phyloP scores from a whole-genome alignment of 2,329 filamentous ascomycete genomes.

The Zopfia rhizophila region DNA sequence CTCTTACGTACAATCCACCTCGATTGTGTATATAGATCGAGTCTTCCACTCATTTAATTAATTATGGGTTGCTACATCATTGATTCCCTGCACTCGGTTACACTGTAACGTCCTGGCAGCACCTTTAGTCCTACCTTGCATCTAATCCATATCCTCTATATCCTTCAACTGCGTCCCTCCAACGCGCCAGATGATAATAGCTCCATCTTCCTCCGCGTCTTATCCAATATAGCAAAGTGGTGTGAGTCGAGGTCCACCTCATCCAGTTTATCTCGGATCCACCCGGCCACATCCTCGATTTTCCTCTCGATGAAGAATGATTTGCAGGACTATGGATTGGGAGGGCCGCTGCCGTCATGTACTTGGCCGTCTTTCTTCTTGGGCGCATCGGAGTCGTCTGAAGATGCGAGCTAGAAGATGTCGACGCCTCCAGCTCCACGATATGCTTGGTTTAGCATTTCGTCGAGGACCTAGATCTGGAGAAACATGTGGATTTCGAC shows the following conservation, averaged over 20 bases:
- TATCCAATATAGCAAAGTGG: slow-evolving; percentile 18
- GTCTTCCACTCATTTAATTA: no score
- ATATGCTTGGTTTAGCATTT: no score
- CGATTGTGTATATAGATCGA: no score
- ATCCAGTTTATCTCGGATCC: slow-evolving; percentile 14
- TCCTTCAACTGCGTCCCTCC: slow-evolving; percentile 12
- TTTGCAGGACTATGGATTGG: slow-evolving; percentile 10
- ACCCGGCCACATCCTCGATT: slow-evolving; percentile 15
- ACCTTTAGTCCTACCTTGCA: no score
- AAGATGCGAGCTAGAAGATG: slow-evolving; percentile 5
- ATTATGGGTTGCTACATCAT: no score
- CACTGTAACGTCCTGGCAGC: no score
- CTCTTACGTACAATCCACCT: no score
- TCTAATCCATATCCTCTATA: slow-evolving; percentile 9
- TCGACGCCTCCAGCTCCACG: no score
- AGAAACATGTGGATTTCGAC: no score
- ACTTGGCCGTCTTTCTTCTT: neutral
- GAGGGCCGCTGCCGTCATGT: slow-evolving; percentile 6
- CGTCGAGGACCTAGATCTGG: no score
- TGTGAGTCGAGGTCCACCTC: slow-evolving; percentile 10
- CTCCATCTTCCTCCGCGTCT: slow-evolving; percentile 13
- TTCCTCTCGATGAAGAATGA: slow-evolving; percentile 18
- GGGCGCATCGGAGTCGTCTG: slow-evolving; percentile 13
- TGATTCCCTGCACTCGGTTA: no score
- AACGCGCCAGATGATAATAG: slow-evolving; percentile 8